These are phyloP conservation scores for Aspergillus bertholletiae DNA, from an alignment of 495 filamentous ascomycete genomes.

Conservation along the genomic window DNA sequence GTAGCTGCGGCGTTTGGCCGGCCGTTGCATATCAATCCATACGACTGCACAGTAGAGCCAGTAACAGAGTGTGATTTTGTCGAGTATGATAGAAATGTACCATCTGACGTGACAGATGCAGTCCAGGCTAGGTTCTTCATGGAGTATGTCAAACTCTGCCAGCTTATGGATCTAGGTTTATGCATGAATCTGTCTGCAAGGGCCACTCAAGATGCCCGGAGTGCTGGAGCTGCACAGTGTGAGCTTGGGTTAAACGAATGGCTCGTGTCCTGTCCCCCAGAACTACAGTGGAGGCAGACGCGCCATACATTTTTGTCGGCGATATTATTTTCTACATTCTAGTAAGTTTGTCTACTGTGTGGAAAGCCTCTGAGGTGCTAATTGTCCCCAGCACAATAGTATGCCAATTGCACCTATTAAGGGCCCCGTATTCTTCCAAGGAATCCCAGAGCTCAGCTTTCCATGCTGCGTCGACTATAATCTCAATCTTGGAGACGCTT, in stretches of 20 bases:
- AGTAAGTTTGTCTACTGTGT: slow-evolving; percentile 58
- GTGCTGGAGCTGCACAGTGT: slow-evolving; percentile 76
- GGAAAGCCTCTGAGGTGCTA: no score
- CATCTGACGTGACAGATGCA: slow-evolving; percentile 62
- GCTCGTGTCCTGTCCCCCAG: slow-evolving; percentile 80
- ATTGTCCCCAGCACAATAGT: slow-evolving; percentile 64
- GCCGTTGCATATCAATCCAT: slow-evolving; percentile 63
- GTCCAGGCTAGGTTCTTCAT: slow-evolving; percentile 87
- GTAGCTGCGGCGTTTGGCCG: slow-evolving; percentile 20
- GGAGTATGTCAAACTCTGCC: slow-evolving; percentile 86
- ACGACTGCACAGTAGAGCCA: slow-evolving; percentile 91
- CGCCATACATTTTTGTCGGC: slow-evolving; percentile 89
- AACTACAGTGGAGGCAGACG: slow-evolving; percentile 72
- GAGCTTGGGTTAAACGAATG: slow-evolving; percentile 90
- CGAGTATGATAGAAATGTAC: slow-evolving; percentile 61
- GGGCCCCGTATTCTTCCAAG: slow-evolving; percentile 75
- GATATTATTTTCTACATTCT: slow-evolving; percentile 81
- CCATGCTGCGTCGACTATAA: slow-evolving; percentile 83
- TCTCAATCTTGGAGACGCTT: slow-evolving; percentile 81
- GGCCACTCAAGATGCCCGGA: slow-evolving; percentile 68
- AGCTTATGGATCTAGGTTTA: slow-evolving; percentile 88
- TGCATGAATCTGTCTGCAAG: slow-evolving; percentile 73
- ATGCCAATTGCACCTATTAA: slow-evolving; percentile 78
- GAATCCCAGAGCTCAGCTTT: slow-evolving; percentile 87
- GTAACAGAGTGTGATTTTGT: slow-evolving; percentile 81